phyloP scores from a whole-genome alignment of 2,329 filamentous ascomycete species.

The Alternaria burnsii region DNA sequence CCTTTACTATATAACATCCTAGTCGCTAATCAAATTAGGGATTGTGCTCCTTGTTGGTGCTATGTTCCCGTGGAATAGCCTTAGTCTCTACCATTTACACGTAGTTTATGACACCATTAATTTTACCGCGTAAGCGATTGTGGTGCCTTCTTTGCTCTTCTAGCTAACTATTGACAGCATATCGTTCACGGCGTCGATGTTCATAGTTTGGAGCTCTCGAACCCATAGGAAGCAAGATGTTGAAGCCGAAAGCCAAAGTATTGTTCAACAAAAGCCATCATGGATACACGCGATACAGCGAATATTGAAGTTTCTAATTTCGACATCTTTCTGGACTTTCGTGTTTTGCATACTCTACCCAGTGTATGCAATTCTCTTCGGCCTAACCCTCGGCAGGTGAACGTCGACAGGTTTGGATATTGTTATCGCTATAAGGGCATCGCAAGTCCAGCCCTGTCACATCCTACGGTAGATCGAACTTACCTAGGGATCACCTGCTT shows the following conservation, averaged over 20 bases:
- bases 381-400: background rate
- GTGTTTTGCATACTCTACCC: background rate
- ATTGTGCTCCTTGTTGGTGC: background rate
- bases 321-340: background rate
- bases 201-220: background rate
- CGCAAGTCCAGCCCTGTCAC: background rate
- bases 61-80: background rate
- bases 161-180: background rate
- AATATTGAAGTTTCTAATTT: background rate
- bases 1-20: background rate
- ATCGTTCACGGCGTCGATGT: background rate
- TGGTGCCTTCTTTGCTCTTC: background rate
- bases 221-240: background rate
- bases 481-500: background rate
- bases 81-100: background rate
- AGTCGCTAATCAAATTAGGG: background rate
- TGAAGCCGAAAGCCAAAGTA: background rate
- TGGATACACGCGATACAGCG: background rate
- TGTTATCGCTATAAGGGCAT: background rate
- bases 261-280: background rate
- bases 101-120: background rate
- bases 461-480: background rate
- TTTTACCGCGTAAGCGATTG: background rate
- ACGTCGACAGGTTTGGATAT: background rate
- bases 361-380: background rate